These are phyloP conservation scores for Leccinum ponderosum DNA, from an alignment of 1,284 basidiomycete genomes.

Conservation along the genomic window DNA sequence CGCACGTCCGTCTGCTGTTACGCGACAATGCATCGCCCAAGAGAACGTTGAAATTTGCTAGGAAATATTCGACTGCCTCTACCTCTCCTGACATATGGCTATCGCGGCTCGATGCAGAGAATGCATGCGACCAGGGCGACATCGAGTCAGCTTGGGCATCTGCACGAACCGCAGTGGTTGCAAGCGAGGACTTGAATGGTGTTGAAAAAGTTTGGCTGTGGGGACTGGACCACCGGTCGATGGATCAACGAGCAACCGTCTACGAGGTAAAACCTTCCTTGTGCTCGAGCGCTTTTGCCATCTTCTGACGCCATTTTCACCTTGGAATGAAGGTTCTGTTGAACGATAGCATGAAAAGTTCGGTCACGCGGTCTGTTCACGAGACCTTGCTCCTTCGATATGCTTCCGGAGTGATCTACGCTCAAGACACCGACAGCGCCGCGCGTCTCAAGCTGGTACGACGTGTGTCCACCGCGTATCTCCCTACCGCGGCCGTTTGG, in stretches of 20 bases:
- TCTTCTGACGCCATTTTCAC: constrained; percentile 7
- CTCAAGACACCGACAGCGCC: constrained; percentile 15
- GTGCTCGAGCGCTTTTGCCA: constrained; percentile 1
- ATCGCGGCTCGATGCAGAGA: constrained; percentile 50
- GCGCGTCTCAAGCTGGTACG: constrained; percentile 39
- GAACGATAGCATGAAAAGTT: constrained; percentile 48
- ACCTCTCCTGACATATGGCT: constrained; percentile 50
- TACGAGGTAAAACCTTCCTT: constrained; percentile 40
- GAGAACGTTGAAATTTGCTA: constrained; percentile 43
- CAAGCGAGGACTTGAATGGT: constrained; percentile 22
- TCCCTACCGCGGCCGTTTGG: constrained; percentile 48
- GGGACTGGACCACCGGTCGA: constrained; percentile 40
- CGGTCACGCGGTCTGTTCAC: constrained; percentile 43
- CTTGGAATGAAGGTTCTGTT: constrained; percentile 42
- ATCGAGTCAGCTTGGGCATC: constrained; percentile 40
- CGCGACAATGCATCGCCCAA: constrained; percentile 31
- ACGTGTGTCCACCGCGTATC: constrained; percentile 43
- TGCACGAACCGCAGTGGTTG: constrained; percentile 41
- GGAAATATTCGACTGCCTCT: constrained; percentile 42
- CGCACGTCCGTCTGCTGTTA: constrained; percentile 49
- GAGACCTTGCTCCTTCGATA: constrained; percentile 50
- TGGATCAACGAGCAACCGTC: constrained; percentile 24
- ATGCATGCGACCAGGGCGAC: constrained; percentile 31
- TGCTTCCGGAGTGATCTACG: constrained; percentile 36
- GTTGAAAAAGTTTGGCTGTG: constrained; percentile 50